A percentile compares a stretch with the other conserved stretches of the same genome.
These are phyloP conservation scores for Phytophthora brassicae DNA, from an alignment of 352 stramenopile species.

Conservation along the genomic window DNA sequence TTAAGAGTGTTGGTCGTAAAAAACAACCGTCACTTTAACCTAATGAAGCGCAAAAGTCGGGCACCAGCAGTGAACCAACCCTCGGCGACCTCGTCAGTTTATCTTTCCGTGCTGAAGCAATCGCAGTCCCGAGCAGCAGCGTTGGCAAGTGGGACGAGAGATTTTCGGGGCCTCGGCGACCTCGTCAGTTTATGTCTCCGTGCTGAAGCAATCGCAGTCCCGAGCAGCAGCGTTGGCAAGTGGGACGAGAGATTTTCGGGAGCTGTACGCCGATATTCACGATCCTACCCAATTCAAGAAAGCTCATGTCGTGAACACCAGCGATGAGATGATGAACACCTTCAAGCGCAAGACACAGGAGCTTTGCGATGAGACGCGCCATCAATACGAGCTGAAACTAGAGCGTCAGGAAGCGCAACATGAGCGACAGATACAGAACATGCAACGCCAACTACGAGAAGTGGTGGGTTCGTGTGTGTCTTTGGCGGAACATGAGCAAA, in stretches of 20 bases:
- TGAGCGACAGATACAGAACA: conserved; percentile 41
- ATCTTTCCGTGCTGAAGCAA: neutral
- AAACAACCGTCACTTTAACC: conserved; percentile 14
- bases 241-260: neutral
- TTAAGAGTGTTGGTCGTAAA: conserved; percentile 21
- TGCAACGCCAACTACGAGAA: conserved; percentile 47
- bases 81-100: neutral
- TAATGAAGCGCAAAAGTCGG: conserved; percentile 9
- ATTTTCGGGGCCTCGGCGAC: neutral
- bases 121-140: conserved; percentile 1
- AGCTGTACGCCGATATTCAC: neutral
- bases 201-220: conserved; percentile 1
- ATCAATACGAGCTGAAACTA: conserved; percentile 55
- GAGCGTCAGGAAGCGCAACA: conserved; percentile 42
- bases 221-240: conserved; percentile 3
- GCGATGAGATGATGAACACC: conserved; percentile 17
- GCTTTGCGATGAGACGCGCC: conserved; percentile 56
- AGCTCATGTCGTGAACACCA: neutral
- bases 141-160: neutral
- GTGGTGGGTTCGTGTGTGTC: conserved; percentile 50
- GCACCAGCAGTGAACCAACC: neutral
- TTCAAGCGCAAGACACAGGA: conserved; percentile 49
- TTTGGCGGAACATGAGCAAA: conserved; percentile 54
- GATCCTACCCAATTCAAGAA: conserved; percentile 1
- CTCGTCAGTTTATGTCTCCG: neutral